Conservation (phyloP, 1,139 yeast species). For the Hansenula sp. region DNA sequence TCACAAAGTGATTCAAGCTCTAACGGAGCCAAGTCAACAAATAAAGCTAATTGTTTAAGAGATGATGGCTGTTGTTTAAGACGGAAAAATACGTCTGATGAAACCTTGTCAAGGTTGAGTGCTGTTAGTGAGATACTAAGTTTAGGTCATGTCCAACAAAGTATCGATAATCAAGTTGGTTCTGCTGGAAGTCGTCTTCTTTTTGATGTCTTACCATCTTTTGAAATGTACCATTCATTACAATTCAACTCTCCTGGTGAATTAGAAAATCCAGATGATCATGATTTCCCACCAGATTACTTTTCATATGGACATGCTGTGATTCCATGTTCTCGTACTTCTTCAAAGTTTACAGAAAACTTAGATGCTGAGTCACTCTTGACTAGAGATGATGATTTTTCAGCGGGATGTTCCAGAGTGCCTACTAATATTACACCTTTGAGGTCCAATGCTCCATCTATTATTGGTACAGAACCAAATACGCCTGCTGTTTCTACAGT, state of each 20-base stretch:
- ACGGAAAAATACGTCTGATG: too few relatives aligned
- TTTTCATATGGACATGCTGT: neutral
- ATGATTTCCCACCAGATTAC: conserved; percentile 11
- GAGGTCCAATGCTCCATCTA: neutral
- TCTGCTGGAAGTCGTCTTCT: conserved; percentile 4
- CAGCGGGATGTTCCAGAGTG: too few relatives aligned
- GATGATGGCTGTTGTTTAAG: too few relatives aligned
- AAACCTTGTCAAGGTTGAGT: neutral
- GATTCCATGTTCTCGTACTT: too few relatives aligned
- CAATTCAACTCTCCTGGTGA: conserved; percentile 33
- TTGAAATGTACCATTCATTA: conserved; percentile 57
- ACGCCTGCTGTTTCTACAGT: neutral
- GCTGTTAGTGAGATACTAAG: neutral
- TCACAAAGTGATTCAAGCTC: too few relatives aligned
- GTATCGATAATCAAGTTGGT: neutral
- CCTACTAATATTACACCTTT: neutral
- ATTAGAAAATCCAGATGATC: conserved; percentile 4
- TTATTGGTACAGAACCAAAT: neutral
- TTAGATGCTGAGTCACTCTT: neutral
- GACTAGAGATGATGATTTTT: too few relatives aligned
- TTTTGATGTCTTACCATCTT: conserved; percentile 53
- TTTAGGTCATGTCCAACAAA: neutral
- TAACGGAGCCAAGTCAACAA: too few relatives aligned
- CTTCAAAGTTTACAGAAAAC: neutral
- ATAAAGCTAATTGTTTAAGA: too few relatives aligned